phyloP scores from a whole-genome alignment of 2,329 filamentous ascomycete species.

The Cadophora gregata region DNA sequence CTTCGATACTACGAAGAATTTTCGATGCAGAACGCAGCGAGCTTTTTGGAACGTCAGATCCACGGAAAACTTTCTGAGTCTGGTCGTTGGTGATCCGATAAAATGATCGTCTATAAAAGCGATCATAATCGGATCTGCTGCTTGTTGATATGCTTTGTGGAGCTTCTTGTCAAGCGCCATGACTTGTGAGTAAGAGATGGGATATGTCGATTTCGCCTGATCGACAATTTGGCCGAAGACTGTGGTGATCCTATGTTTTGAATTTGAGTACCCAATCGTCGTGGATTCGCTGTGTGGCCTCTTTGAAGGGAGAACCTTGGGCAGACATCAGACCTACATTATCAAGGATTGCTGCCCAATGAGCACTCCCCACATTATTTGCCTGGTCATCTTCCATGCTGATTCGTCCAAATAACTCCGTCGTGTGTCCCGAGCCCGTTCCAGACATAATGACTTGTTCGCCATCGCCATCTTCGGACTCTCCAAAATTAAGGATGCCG shows the following conservation, averaged over 20 bases:
- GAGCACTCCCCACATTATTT: constrained; percentile 61
- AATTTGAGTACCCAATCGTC: constrained; percentile 57
- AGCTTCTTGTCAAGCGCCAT: constrained; percentile 55
- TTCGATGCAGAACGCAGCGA: constrained; percentile 36
- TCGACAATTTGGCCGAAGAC: constrained; percentile 59
- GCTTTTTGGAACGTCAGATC: constrained; percentile 37
- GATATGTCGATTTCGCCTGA: constrained; percentile 55
- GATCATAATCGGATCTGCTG: constrained; percentile 56
- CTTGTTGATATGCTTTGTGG: constrained; percentile 49
- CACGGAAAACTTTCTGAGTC: constrained; percentile 56
- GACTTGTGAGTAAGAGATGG: constrained; percentile 56
- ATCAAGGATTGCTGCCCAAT: constrained; percentile 64
- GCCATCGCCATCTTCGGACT: constrained; percentile 13
- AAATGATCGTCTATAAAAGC: constrained; percentile 54
- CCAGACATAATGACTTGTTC: constrained; percentile 11
- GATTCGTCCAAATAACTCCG: constrained; percentile 35
- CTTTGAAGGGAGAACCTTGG: constrained; percentile 57
- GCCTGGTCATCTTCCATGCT: constrained; percentile 45
- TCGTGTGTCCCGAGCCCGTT: constrained; percentile 20
- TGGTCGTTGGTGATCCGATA: constrained; percentile 50
- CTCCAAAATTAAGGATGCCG: not conserved
- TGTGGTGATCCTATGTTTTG: constrained; percentile 54
- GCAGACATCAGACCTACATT: constrained; percentile 48
- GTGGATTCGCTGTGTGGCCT: constrained; percentile 63
- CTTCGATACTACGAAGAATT: constrained; percentile 48